These are phyloP conservation scores for Botrytis paeoniae DNA, from an alignment of 2,329 filamentous ascomycete species.

Conservation along the genomic window DNA sequence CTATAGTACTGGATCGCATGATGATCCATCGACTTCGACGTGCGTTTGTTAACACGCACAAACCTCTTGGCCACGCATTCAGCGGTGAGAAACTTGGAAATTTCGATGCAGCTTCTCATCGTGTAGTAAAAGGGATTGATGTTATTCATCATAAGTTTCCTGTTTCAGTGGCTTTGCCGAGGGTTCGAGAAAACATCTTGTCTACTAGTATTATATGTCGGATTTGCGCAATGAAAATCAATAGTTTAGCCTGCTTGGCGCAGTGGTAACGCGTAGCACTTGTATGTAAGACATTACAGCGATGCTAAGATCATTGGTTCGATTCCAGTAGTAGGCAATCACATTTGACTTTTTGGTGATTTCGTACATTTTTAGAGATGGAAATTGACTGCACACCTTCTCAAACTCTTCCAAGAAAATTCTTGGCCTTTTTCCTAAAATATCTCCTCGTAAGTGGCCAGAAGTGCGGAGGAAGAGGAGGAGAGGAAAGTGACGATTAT, in stretches of 20 bases:
- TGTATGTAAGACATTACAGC: background rate
- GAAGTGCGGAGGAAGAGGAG: background rate
- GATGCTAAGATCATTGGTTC: slow-evolving; percentile 14
- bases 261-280: slow-evolving; percentile 15
- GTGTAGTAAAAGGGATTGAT: background rate
- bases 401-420: background rate
- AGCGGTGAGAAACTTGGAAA: background rate
- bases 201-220: background rate
- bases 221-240: fast-evolving
- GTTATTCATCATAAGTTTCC: too few species aligned
- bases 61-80: background rate
- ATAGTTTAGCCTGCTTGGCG: background rate
- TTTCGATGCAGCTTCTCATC: background rate
- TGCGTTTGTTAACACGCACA: background rate
- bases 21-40: background rate
- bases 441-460: fast-evolving
- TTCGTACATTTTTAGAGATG: background rate
- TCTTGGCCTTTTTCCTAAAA: fast-evolving
- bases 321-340: slow-evolving; percentile 10
- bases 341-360: background rate
- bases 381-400: background rate
- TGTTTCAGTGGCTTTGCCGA: background rate
- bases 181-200: background rate
- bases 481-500: background rate
- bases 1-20: background rate